Evolutionary conservation across 116 monocot species (phyloP).

Genomic region (Iris pallida): DNA sequence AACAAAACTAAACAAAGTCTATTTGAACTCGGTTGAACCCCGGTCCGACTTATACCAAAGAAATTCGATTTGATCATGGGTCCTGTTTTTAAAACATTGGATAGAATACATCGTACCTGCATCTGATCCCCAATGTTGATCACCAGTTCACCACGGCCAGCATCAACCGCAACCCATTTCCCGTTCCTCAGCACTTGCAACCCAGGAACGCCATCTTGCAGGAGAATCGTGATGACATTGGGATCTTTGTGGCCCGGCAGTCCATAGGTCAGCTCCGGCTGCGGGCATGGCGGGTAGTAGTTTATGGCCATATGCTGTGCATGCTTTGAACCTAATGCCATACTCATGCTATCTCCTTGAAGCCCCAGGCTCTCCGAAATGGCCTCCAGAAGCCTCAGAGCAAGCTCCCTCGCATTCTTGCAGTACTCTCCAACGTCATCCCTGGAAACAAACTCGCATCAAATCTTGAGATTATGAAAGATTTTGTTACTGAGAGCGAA

Average conservation of each 20-base stretch:
- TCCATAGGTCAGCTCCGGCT: slow-evolving; percentile 56
- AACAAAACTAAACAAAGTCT: too few relatives aligned
- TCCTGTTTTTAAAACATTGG: too few relatives aligned
- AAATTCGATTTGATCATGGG: too few relatives aligned
- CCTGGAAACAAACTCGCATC: slow-evolving; percentile 10
- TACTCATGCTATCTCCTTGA: slow-evolving; percentile 34
- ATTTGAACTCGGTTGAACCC: too few relatives aligned
- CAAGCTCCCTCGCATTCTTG: slow-evolving; percentile 25
- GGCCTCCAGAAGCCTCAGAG: slow-evolving; percentile 24
- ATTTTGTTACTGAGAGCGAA: too few relatives aligned
- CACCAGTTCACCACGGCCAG: slow-evolving; percentile 29
- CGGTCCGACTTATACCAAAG: too few relatives aligned
- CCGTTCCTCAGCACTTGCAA: slow-evolving; percentile 48
- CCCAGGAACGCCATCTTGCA: slow-evolving; percentile 52
- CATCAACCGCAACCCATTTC: slow-evolving; percentile 36
- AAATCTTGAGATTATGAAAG: too few relatives aligned
- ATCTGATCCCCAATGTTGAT: slow-evolving; percentile 65
- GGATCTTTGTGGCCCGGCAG: slow-evolving; percentile 61
- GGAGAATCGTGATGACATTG: slow-evolving; percentile 47
- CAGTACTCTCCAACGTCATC: slow-evolving; percentile 43
- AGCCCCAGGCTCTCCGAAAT: slow-evolving; percentile 62
- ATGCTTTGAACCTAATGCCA: slow-evolving; percentile 24
- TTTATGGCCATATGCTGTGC: slow-evolving; percentile 60
- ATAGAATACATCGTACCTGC: too few relatives aligned
- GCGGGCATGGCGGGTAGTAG: slow-evolving; percentile 63